Base-by-base conservation (phyloP, 2,329 filamentous ascomycete genomes). In the Neophaeococcomyces mojaviensis region DNA sequence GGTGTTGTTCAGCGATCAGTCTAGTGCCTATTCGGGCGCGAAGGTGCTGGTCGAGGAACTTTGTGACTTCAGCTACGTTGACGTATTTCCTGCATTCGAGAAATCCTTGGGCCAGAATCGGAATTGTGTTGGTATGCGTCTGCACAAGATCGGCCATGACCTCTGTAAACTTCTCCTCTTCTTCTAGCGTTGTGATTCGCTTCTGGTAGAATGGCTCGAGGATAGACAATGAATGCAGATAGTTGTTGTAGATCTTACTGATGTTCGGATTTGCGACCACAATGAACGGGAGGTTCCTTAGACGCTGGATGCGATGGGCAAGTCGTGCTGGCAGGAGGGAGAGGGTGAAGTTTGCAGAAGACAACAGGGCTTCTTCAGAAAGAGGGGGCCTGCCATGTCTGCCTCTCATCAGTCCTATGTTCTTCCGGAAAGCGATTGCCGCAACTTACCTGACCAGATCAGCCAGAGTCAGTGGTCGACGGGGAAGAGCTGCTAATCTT, bases 241-340 rank as follows among this genome's bases (percentile, higher is more conserved):
- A 98, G 67, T 96, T 97, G 66, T 86, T 82, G 72, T 97, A 95
- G 54, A 98, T 98, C 59, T 84, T 83, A 20, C 84, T 86, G 56
- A 98, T 88, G 63, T 96, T 88, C 1, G 88, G 87, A 63, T 98
- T 97, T n/a, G 90, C 89, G 20, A 98, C 92, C 46, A 98, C 90
- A 54, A 98, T 97, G 66, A 90, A 98, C 0, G 92, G 92, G 7
- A 98, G 79, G 62, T 94, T 95, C 53, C 89, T 84, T 15, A 98
- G 74, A 35, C 88, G 88, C 64, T 95, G 86, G 54, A 98, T 94
- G 47, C 92, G 87, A 63, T 94, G 88, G 20, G 92, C 92, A 20
- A 98, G 81, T 31, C 92, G 87, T 40, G 92, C 86, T 12, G 92
- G 92, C 8, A 97, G 81, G 44, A 96, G 84, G 22, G 84, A 86